Conservation (phyloP, 2,329 filamentous ascomycete species). For the Cadophora luteo-olivacea region DNA sequence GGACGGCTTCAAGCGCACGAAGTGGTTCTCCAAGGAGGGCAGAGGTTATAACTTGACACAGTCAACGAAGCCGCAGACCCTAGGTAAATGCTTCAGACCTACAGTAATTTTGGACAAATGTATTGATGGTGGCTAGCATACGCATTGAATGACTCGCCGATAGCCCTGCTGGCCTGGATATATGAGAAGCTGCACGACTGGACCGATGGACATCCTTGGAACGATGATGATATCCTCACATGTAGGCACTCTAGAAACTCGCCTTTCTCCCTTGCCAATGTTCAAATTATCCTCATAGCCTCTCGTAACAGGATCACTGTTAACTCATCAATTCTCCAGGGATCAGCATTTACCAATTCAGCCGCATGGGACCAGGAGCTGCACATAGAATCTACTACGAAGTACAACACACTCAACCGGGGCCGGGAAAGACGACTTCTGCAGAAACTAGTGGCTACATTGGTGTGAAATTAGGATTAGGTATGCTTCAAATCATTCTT, state of each 20-base stretch:
- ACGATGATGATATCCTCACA: conserved; percentile 75
- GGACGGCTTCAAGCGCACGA: conserved; percentile 51
- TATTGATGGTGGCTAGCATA: background rate
- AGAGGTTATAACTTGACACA: conserved; percentile 66
- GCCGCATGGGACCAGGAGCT: conserved; percentile 70
- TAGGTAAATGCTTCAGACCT: conserved; percentile 64
- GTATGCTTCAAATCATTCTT: conserved; percentile 38
- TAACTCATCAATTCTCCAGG: background rate
- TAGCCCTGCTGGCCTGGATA: conserved; percentile 75
- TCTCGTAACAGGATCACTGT: background rate
- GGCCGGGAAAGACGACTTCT: conserved; percentile 35
- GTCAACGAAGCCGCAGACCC: conserved; percentile 76
- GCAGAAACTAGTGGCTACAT: conserved; percentile 36
- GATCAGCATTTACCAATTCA: conserved; percentile 77
- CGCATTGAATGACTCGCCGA: background rate
- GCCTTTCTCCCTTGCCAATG: background rate
- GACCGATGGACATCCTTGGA: conserved; percentile 76
- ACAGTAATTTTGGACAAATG: background rate
- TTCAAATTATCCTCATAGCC: background rate
- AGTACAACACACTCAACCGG: conserved; percentile 50
- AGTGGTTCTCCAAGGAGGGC: conserved; percentile 63
- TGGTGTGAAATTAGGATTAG: conserved; percentile 55
- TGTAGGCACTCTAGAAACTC: conserved; percentile 49
- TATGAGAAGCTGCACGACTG: conserved; percentile 82
- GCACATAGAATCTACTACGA: conserved; percentile 78